Percentiles rank a stretch among this genome's conserved stretches.
Conservation (phyloP, 148 eudicot species). For the Mesembryanthemum crystallinum region DNA sequence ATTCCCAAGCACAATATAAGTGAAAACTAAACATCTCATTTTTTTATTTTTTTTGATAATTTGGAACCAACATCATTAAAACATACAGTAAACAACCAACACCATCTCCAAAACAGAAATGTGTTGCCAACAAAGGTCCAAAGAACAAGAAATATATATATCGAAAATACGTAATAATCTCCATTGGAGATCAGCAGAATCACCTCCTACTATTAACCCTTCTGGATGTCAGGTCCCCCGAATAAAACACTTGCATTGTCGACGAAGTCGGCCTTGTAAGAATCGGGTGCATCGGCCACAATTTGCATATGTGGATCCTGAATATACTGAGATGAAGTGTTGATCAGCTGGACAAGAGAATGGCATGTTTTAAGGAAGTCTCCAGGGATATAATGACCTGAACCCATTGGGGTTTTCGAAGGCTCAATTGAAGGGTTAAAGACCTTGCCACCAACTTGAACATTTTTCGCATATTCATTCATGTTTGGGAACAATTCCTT, state of each 20-base stretch:
- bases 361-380: conserved; percentile 4
- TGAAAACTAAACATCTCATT: no score
- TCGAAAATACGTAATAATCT: no score
- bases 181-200: no score
- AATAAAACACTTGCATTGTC: background rate
- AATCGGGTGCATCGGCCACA: background rate
- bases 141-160: no score
- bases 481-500: conserved; percentile 17
- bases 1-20: no score
- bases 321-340: background rate
- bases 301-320: background rate
- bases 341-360: background rate
- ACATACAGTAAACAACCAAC: no score
- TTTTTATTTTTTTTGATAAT: no score
- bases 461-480: conserved; percentile 6
- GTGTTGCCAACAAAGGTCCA: no score
- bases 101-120: no score
- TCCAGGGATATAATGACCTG: background rate
- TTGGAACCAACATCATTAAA: no score
- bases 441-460: conserved; percentile 24
- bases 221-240: conserved; percentile 8
- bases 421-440: conserved; percentile 15
- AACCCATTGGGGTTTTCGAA: conserved; percentile 17
- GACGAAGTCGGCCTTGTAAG: conserved; percentile 7
- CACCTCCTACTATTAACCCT: background rate